Conservation (phyloP, 257 asterid genomes). For the Forsythia suspensa region DNA sequence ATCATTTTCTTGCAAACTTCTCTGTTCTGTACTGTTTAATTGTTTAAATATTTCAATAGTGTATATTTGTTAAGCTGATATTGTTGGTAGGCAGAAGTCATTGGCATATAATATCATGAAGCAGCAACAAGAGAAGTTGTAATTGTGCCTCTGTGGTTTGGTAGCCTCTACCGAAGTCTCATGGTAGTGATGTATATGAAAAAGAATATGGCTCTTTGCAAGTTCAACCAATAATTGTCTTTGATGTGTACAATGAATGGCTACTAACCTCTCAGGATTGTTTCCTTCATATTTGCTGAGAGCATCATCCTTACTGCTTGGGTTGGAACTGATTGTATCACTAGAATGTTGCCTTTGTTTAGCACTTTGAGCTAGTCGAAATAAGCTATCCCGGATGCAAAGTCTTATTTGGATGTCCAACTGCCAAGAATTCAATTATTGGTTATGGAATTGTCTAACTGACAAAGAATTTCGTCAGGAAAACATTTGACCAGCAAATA, state of each 20-base stretch:
- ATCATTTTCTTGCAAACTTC: background rate
- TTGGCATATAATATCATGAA: background rate
- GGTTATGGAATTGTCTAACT: background rate
- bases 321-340: slow-evolving; percentile 47
- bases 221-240: background rate
- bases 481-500: slow-evolving; percentile 16
- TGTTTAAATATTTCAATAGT: background rate
- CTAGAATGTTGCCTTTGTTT: slow-evolving; percentile 59
- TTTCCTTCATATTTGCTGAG: slow-evolving; percentile 40
- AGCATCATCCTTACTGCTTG: slow-evolving; percentile 44
- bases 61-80: background rate
- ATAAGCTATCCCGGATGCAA: slow-evolving; percentile 82
- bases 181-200: background rate
- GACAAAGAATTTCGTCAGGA: slow-evolving; percentile 18
- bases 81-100: too few relatives aligned
- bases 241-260: background rate
- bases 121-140: background rate
- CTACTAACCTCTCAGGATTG: slow-evolving; percentile 61
- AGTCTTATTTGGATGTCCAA: slow-evolving; percentile 68
- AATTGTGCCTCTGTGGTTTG: too few relatives aligned
- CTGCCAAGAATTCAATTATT: slow-evolving; percentile 39
- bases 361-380: slow-evolving; percentile 82
- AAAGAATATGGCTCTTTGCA: background rate
- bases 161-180: background rate
- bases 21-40: background rate